Base-by-base conservation (phyloP, 768 basidiomycete genomes). In the Hysterangium stoloniferum region DNA sequence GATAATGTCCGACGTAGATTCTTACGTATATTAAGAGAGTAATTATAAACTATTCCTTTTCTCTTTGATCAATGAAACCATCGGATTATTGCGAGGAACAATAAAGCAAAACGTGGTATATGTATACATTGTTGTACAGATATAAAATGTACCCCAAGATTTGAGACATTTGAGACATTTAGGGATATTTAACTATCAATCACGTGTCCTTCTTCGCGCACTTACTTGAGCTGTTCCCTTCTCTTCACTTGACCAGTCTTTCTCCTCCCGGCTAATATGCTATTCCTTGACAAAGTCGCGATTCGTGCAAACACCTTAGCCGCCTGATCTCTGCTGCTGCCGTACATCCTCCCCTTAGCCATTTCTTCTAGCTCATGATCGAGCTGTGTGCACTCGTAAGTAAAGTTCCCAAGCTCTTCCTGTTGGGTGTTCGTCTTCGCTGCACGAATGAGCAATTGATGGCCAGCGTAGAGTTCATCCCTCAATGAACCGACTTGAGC, bases 391-490 rank as follows among this genome's bases (percentile, higher is more conserved):
- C 37, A 28, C 27, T 50, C 48, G 25, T 28, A 17, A 15, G 19
- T 17, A 13, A 41, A 41, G 12, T 27, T 40, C 19, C 36, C 48
- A 2, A 32, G 24, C 37, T 50, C 48, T 28, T 41, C 48, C 24
- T 50, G 48, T 29, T 38, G 36, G 17, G 9, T 17, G 6, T 22
- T n/a, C 24, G 4, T 25, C 22, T 5, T 13, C 11, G 37, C 17
- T 13, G 22, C 48, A 22, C 48, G 48, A 5, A 31, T 40, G 48
- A 41, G 48, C 35, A 50, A 9, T 32, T 50, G 36, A 19, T 50
- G 36, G 15, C 17, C 22, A n/a, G 48, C 48, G 37, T 40, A 50
- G 9, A 50, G 24, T 4, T 24, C 6, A n/a, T 50, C 48, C 9
- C 37, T 35, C 48, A 40, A 24, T 6, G 12, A 12, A 20, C 25